These are phyloP conservation scores for Takakia lepidozioides DNA, from an alignment of 225 moss, liverwort and hornwort species.

Conservation along the genomic window DNA sequence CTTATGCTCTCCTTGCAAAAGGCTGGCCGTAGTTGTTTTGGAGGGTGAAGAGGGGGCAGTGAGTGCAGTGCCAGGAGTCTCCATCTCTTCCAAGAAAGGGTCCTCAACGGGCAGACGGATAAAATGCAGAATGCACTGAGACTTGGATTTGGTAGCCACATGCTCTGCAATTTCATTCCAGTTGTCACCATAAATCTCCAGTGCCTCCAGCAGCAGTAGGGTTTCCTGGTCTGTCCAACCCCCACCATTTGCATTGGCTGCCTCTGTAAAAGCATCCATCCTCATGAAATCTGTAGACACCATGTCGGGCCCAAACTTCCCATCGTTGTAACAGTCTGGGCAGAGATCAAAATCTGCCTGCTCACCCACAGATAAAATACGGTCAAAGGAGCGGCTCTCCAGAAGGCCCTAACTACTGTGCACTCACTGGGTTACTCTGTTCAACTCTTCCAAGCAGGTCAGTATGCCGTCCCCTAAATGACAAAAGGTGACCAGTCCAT, in stretches of 20 bases:
- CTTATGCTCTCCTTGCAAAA: constrained; percentile 24
- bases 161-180: constrained; percentile 99
- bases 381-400: too few species aligned
- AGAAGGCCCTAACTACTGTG: too few species aligned
- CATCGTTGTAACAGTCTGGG: constrained; percentile 79
- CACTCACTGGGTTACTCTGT: too few species aligned
- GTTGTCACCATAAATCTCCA: constrained; percentile 91
- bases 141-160: constrained; percentile 94
- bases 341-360: constrained; percentile 99
- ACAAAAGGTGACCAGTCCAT: too few species aligned
- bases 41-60: constrained; percentile 32
- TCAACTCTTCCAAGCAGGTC: too few species aligned
- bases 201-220: constrained; percentile 81
- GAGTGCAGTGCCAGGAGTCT: constrained; percentile 27
- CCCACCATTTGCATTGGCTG: constrained; percentile 78
- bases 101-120: constrained; percentile 91
- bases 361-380: constrained; percentile 20
- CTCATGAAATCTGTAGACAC: constrained; percentile 80
- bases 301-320: constrained; percentile 82
- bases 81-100: constrained; percentile 72
- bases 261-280: constrained; percentile 94
- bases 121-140: constrained; percentile 94
- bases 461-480: too few species aligned
- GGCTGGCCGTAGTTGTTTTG: constrained; percentile 16
- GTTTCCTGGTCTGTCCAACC: constrained; percentile 99